Percentiles rank a stretch among this genome's conserved stretches.
Evolutionary conservation across 768 basidiomycete species (phyloP).

Genomic region (Dacryopinax spathularia): DNA sequence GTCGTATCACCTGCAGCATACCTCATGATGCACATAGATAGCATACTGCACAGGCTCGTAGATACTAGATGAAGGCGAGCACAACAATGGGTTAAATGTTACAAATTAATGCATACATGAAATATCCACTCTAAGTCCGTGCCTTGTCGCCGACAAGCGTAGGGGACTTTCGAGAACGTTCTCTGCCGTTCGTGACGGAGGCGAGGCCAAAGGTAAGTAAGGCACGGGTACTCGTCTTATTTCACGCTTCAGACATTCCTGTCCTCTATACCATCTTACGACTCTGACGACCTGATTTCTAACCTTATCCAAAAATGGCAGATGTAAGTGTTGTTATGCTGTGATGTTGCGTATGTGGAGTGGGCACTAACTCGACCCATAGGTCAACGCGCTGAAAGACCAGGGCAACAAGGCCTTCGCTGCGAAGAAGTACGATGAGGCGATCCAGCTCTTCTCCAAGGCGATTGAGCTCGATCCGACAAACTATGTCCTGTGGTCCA

Average conservation of each 20-base stretch:
- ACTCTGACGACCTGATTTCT: not conserved
- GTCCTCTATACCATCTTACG: conserved; percentile 1
- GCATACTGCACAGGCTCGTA: too few species aligned
- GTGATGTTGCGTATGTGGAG: not conserved
- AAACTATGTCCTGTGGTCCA: conserved; percentile 85
- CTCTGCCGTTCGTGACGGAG: not conserved
- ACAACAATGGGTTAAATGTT: too few species aligned
- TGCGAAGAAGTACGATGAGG: conserved; percentile 81
- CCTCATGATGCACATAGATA: too few species aligned
- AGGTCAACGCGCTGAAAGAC: conserved; percentile 63
- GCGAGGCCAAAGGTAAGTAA: too few species aligned
- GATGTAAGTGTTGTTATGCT: not conserved
- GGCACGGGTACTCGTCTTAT: not conserved
- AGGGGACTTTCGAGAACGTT: not conserved
- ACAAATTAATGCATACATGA: too few species aligned
- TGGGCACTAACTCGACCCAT: not conserved
- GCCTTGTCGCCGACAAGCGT: not conserved
- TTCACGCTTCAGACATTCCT: not conserved
- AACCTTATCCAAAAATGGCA: not conserved
- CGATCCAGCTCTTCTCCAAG: conserved; percentile 67
- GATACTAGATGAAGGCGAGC: too few species aligned
- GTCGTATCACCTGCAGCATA: not conserved
- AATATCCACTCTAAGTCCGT: too few species aligned
- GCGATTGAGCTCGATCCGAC: conserved; percentile 69
- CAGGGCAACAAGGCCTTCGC: conserved; percentile 92